Conservation (phyloP, 768 basidiomycete species). For the Lentinula raphanica region DNA sequence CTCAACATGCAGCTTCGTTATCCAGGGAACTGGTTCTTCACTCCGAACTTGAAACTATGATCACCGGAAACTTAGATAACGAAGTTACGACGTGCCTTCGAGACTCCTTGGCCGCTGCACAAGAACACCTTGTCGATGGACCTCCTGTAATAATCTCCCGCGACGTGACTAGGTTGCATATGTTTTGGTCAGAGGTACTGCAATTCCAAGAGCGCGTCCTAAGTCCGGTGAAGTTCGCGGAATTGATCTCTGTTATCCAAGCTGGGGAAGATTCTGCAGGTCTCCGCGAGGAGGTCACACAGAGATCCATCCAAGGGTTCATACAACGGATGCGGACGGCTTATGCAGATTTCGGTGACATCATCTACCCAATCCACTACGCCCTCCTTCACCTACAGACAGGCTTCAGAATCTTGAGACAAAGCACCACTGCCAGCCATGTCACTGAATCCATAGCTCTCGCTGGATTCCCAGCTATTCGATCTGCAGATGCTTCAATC, state of each 20-base stretch:
- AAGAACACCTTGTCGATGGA: constrained; percentile 20
- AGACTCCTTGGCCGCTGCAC: constrained; percentile 23
- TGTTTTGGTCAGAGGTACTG: constrained; percentile 71
- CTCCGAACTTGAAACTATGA: constrained; percentile 44
- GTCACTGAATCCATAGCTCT: constrained; percentile 25
- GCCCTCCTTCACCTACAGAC: constrained; percentile 63
- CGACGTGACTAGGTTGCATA: constrained; percentile 45
- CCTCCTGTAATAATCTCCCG: constrained; percentile 28
- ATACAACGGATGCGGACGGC: constrained; percentile 59
- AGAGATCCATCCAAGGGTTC: constrained; percentile 77
- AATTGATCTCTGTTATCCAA: constrained; percentile 37
- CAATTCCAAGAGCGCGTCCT: constrained; percentile 68
- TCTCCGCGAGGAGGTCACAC: constrained; percentile 64
- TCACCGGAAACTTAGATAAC: constrained; percentile 53
- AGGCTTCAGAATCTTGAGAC: constrained; percentile 57
- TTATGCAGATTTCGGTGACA: constrained; percentile 70
- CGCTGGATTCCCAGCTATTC: constrained; percentile 50
- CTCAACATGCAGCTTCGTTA: constrained; percentile 35
- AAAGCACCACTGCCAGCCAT: constrained; percentile 18
- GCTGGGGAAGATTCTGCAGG: constrained; percentile 30
- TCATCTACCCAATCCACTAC: constrained; percentile 60
- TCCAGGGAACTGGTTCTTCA: constrained; percentile 50
- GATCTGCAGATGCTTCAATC: constrained; percentile 33
- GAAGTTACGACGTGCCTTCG: constrained; percentile 42
- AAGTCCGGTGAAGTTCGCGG: constrained; percentile 40